Evolutionary conservation across 2,329 filamentous ascomycete genomes (phyloP), one percentile per base, ranked within the genome.

Genomic region (Diaporthe sp.): DNA sequence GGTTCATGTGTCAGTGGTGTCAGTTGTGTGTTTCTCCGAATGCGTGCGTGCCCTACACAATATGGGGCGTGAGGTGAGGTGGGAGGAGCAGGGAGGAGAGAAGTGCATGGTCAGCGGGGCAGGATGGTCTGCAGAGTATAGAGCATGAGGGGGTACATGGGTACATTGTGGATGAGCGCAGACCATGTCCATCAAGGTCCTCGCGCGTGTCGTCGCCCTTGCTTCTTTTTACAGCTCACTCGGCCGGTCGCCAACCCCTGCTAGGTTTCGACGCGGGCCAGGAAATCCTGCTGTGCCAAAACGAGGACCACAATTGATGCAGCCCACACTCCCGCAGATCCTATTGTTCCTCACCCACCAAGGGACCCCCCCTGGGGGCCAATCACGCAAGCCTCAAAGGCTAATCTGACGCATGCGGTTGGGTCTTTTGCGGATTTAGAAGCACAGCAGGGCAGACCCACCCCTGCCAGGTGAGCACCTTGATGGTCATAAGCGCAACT

Each of bases 401-500:
- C 34, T 53, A 55, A 70, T 20, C 49, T 70, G 34, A 55, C 49
- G 65, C 65, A 70, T 55, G 49, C 49, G 65, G 65, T 42, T 70
- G 65, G 65, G 49, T 42, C 61, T 68, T 47, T 28, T 8, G 65
- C 47, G 65, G 65, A 49, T 55, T 22, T 42, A 28, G 47, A 34
- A 53, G 47, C 22, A 5, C 31, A 39, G 47, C 25, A 70, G 34
- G 7, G 31, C 44, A 25, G 34, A 20, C 65, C 31, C 47, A n/a
- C 47, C 34, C 31, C 15, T n/a, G 20, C 9, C 25, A 15, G 10
- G n/a, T 53, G 73, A 63, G 73, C 28, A 75, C 73, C 73, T 75
- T 75, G 68, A 75, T 75, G 73, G 73, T 22, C 68, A 61, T 22
- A 39, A 31, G 47, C 49, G 49, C 72, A 67, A 28, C 39, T 65